A percentile compares a stretch with the other conserved stretches of the same genome.
Evolutionary conservation across 1,139 yeast species (phyloP).

Genomic region (Scheffersomyces lignicola): DNA sequence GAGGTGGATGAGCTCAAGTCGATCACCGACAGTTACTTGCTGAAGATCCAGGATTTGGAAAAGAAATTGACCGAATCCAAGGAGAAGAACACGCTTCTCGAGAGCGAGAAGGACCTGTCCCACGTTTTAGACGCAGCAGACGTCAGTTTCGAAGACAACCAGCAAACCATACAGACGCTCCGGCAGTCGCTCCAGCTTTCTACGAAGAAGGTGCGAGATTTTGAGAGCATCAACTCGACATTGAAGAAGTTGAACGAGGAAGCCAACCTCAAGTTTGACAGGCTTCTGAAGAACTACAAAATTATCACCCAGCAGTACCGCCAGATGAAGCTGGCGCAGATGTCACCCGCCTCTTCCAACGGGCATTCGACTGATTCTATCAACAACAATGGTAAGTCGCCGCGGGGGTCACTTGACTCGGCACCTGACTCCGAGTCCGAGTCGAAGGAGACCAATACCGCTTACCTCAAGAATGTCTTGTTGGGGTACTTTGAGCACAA

Average conservation of each 20-base stretch:
- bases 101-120: constrained; percentile 1
- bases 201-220: constrained; percentile 52
- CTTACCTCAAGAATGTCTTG: constrained; percentile 83
- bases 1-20: constrained; percentile 47
- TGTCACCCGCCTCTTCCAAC: not conserved
- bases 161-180: constrained; percentile 43
- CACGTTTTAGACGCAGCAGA: constrained; percentile 15
- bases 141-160: constrained; percentile 27
- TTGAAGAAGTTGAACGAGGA: constrained; percentile 71
- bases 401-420: constrained; percentile 6
- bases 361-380: constrained; percentile 4
- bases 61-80: constrained; percentile 38
- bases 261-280: constrained; percentile 59
- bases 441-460: constrained; percentile 41
- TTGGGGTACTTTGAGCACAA: constrained; percentile 87
- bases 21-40: constrained; percentile 26
- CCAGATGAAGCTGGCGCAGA: constrained; percentile 17
- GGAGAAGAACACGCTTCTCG: constrained; percentile 14
- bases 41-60: constrained; percentile 35
- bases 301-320: constrained; percentile 58
- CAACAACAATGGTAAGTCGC: constrained; percentile 2
- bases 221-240: constrained; percentile 55
- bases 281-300: constrained; percentile 68
- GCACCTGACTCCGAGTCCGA: not conserved
- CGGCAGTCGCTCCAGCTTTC: constrained; percentile 53